A percentile compares a stretch with the other conserved stretches of the same genome.
Conservation (phyloP, 441 rosid genomes). For the Populus tomentosa region DNA sequence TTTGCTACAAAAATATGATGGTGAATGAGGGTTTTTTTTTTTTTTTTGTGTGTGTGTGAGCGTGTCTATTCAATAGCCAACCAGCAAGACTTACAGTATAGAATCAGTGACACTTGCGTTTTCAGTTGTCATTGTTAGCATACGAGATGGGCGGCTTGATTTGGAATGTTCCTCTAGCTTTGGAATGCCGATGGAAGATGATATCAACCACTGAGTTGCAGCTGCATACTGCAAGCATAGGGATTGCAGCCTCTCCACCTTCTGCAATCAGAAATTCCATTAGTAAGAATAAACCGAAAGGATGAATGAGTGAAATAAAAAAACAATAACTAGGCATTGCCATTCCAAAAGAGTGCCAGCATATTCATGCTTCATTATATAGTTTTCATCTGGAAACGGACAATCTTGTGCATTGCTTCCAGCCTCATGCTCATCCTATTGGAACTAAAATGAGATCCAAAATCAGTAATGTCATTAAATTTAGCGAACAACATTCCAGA, state of each 20-base stretch:
- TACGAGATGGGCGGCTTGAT: conserved; percentile 39
- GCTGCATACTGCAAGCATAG: conserved; percentile 88
- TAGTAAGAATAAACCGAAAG: not conserved
- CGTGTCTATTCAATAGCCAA: not conserved
- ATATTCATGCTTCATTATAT: not conserved
- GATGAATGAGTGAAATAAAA: conserved; percentile 1
- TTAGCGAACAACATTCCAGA: not conserved
- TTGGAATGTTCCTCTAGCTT: conserved; percentile 39
- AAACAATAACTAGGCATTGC: not conserved
- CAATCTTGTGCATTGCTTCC: not conserved
- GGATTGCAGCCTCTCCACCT: conserved; percentile 81
- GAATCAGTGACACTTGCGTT: conserved; percentile 64
- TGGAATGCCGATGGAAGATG: conserved; percentile 67
- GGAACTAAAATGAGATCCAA: not conserved
- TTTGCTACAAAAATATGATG: conserved; percentile 44
- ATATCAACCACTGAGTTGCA: conserved; percentile 92
- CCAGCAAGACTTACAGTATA: conserved; percentile 60
- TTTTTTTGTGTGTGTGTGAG: not conserved
- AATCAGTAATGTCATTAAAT: not conserved
- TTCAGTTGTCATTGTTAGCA: conserved; percentile 39
- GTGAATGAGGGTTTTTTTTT: not conserved
- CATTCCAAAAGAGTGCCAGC: not conserved
- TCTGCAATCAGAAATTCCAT: conserved; percentile 39
- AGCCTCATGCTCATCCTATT: not conserved
- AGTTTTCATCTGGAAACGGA: not conserved